Percentiles rank a stretch among this genome's conserved stretches.
Evolutionary conservation across 2,329 filamentous ascomycete genomes (phyloP).

Genomic region (Drechslerella dactyloides): DNA sequence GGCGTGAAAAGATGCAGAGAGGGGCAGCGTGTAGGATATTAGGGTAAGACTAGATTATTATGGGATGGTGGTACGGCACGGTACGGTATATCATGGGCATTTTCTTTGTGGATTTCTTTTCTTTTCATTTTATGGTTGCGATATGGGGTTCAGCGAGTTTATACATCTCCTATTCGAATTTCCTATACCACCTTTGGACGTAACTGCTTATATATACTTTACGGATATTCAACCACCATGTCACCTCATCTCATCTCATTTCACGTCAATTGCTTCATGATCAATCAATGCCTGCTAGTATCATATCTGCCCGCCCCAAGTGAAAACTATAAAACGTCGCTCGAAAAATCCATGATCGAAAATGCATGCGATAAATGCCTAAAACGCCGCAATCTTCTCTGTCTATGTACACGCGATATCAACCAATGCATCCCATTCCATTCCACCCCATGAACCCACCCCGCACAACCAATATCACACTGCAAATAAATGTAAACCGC

Average conservation of each 20-base stretch:
- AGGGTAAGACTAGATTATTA: conserved; percentile 5
- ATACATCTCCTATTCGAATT: conserved; percentile 21
- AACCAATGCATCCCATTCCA: too few relatives aligned
- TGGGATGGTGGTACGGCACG: conserved; percentile 22
- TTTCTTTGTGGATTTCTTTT: conserved; percentile 21
- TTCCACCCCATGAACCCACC: too few relatives aligned
- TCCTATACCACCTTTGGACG: conserved; percentile 8
- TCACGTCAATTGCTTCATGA: conserved; percentile 1
- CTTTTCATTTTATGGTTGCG: conserved; percentile 14
- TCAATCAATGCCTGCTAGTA: background rate
- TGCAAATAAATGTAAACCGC: background rate
- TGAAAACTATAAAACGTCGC: too few relatives aligned
- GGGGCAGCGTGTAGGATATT: background rate
- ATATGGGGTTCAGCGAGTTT: conserved; percentile 33
- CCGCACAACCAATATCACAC: too few relatives aligned
- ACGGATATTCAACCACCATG: conserved; percentile 10
- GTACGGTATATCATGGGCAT: conserved; percentile 7
- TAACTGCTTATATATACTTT: conserved; percentile 12
- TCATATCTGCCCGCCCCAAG: too few relatives aligned
- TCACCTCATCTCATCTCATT: conserved; percentile 12
- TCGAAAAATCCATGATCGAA: too few relatives aligned
- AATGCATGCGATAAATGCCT: too few relatives aligned
- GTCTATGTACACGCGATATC: too few relatives aligned
- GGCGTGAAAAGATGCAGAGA: conserved; percentile 48
- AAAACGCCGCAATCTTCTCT: conserved; percentile 2